Evolutionary conservation across 495 filamentous ascomycete species (phyloP), one percentile per base, ranked within the genome.

Genomic region (Aspergillus biplanus): DNA sequence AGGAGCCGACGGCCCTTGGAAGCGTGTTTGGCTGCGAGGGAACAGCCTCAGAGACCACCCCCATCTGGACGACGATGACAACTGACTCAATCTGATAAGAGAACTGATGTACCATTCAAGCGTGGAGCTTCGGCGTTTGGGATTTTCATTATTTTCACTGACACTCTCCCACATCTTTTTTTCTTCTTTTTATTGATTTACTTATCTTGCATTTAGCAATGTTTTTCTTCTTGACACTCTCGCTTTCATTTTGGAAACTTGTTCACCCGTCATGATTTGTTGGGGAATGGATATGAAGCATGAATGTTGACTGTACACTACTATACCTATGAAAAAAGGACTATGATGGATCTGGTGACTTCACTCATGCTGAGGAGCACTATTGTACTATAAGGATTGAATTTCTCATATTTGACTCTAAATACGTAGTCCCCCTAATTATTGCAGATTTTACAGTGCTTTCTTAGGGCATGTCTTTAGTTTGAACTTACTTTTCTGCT

Each of bases 1-100:
- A 56, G 78, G 79, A 11, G 64, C 70, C 6, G 77, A 82, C 32
- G 76, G 78, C n/a, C 77, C 79, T 15, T 83, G 76, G 79, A 81
- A 81, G 65, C 77, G 78, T 42, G 73, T 78, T 13, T 85, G 78
- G 80, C 56, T 77, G 32, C 69, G 76, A 7, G 78, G 78, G 13
- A 74, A 69, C 52, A 71, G 65, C 5, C 66, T 18, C 47, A 50
- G 39, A 27, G 21, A 27, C 21, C 21, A 27, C 21, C 21, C 21
- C 8, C 39, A 67, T 31, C 58, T 67, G 47, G 52, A 65, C 27
- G 71, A 75, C 16, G 68, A 78, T 47, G 74, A 80, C 39, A 67
- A 73, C 61, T 71, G 67, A 44, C 47, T 31, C n/a, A 15, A 37
- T 7, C 13, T 48, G 42, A 27, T 1, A 15, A 35, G n/a, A 5